phyloP scores from a whole-genome alignment of 1,139 yeast genomes.

The Oligophagozyma castellii region DNA sequence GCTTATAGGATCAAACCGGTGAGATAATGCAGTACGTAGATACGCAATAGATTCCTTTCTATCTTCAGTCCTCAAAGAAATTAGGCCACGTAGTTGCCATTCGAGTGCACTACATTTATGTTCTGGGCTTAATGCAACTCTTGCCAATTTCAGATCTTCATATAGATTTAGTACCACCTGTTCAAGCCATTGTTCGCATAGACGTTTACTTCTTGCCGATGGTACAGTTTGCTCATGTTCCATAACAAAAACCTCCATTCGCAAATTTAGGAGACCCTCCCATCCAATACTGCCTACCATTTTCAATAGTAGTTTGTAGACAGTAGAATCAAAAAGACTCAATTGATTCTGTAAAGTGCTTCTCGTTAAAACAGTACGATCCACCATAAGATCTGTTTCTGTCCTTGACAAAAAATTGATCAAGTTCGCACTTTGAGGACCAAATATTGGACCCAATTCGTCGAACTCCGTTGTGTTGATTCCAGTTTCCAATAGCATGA shows the following conservation, averaged over 20 bases:
- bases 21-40: conserved; percentile 54
- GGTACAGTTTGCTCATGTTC: conserved; percentile 47
- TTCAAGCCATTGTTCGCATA: conserved; percentile 94
- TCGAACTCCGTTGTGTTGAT: conserved; percentile 35
- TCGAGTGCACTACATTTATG: conserved; percentile 73
- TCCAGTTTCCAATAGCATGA: too few relatives aligned
- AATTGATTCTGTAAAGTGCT: conserved; percentile 70
- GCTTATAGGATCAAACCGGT: conserved; percentile 55
- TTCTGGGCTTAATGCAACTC: conserved; percentile 58
- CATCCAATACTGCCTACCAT: conserved; percentile 69
- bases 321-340: conserved; percentile 54
- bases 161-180: conserved; percentile 73
- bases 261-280: conserved; percentile 67
- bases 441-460: conserved; percentile 37
- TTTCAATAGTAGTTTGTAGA: conserved; percentile 49
- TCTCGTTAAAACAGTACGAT: conserved; percentile 53
- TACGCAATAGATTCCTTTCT: conserved; percentile 74
- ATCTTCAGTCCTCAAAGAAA: conserved; percentile 69
- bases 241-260: conserved; percentile 88
- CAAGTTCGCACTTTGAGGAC: conserved; percentile 38
- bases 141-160: conserved; percentile 75
- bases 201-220: conserved; percentile 48
- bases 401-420: conserved; percentile 28
- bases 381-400: conserved; percentile 37
- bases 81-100: conserved; percentile 84